phyloP scores from a whole-genome alignment of 2,329 filamentous ascomycete genomes.

The Aspergillus ibericus region DNA sequence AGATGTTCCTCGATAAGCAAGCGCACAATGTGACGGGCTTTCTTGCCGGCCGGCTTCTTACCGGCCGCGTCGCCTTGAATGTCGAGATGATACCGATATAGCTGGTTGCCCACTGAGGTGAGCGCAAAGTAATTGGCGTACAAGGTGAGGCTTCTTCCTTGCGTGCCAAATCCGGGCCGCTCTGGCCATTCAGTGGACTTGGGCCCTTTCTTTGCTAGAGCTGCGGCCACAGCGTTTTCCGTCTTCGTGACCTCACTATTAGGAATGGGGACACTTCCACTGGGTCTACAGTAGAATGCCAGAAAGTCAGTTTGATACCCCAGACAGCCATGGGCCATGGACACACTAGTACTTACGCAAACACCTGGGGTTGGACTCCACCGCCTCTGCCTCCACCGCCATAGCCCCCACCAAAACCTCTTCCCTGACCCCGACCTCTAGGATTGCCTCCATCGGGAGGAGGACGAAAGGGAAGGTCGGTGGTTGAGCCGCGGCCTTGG shows the following conservation, averaged over 20 bases:
- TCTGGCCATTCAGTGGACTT: constrained; percentile 30
- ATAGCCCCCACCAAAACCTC: constrained; percentile 1
- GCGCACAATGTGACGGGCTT: constrained; percentile 50
- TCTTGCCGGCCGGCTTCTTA: constrained; percentile 38
- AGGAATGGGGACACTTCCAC: constrained; percentile 19
- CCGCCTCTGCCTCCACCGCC: constrained; percentile 14
- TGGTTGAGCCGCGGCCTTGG: constrained; percentile 24
- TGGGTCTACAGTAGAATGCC: constrained; percentile 19
- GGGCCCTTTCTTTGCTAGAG: constrained; percentile 20
- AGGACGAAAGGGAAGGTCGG: constrained; percentile 25
- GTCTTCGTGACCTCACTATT: constrained; percentile 26
- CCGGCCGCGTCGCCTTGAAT: constrained; percentile 30
- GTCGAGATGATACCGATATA: constrained; percentile 46
- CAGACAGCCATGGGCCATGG: neutral
- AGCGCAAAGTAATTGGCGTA: constrained; percentile 44
- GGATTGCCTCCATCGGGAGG: constrained; percentile 11
- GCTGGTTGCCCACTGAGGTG: constrained; percentile 34
- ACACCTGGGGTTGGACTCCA: constrained; percentile 23
- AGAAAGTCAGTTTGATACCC: neutral
- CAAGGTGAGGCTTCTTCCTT: constrained; percentile 31
- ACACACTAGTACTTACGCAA: constrained; percentile 31
- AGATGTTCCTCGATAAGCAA: constrained; percentile 46
- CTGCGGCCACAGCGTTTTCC: constrained; percentile 29
- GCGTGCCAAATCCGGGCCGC: constrained; percentile 41
- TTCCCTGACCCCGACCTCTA: constrained; percentile 21